phyloP scores from a whole-genome alignment of 805 yeast species.

The Ogataea siamensis region DNA sequence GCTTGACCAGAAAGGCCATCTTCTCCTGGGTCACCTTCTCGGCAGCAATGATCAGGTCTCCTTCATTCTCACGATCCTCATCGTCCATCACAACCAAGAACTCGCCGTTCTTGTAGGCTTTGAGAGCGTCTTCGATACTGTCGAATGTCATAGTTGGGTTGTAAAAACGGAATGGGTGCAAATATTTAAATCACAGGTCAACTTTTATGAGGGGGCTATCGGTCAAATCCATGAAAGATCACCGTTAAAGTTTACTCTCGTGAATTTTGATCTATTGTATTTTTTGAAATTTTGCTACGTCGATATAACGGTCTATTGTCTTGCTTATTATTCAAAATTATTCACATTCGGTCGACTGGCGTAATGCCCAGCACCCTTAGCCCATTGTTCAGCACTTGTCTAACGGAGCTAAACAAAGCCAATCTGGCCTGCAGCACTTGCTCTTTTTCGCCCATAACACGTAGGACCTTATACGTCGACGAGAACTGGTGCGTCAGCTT shows the following conservation, averaged over 20 bases:
- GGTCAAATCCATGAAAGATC: background rate
- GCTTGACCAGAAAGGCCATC: slow-evolving; percentile 91
- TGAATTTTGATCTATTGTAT: background rate
- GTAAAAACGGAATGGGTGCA: no score
- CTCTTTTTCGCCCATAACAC: slow-evolving; percentile 95
- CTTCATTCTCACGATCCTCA: slow-evolving; percentile 94
- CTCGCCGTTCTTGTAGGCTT: slow-evolving; percentile 72
- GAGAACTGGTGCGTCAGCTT: slow-evolving; percentile 90
- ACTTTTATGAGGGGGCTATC: background rate
- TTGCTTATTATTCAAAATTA: slow-evolving; percentile 3
- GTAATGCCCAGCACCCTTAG: slow-evolving; percentile 87
- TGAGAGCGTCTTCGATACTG: slow-evolving; percentile 63
- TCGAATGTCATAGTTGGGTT: slow-evolving; percentile 11
- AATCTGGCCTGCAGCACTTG: slow-evolving; percentile 86
- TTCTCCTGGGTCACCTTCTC: slow-evolving; percentile 70
- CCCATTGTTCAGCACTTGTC: slow-evolving; percentile 87
- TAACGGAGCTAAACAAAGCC: slow-evolving; percentile 86
- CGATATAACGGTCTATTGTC: background rate
- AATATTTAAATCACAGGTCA: no score
- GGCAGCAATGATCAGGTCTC: slow-evolving; percentile 95
- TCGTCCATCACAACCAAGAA: slow-evolving; percentile 96
- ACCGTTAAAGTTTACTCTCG: background rate
- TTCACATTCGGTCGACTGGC: slow-evolving; percentile 96
- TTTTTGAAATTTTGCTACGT: background rate
- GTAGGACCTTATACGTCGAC: slow-evolving; percentile 89